phyloP scores from a whole-genome alignment of 148 eudicot genomes.

The Salicornia ramosissima region DNA sequence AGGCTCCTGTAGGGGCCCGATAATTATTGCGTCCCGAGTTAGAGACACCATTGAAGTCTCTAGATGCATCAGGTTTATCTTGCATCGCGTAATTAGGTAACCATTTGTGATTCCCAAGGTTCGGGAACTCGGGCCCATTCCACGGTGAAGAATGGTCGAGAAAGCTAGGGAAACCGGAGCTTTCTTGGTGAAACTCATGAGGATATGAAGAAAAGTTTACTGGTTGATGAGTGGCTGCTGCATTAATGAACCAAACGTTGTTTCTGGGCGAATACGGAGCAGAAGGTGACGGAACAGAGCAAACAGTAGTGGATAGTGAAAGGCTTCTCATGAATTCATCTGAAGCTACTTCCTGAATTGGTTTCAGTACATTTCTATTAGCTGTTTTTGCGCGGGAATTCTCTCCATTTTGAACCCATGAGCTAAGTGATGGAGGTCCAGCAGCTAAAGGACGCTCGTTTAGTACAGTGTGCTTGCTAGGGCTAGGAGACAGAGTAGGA shows the following conservation, averaged over 20 bases:
- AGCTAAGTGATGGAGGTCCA: constrained; percentile 85
- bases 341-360: constrained; percentile 54
- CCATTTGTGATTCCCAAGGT: constrained; percentile 28
- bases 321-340: constrained; percentile 32
- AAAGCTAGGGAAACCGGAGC: constrained; percentile 26
- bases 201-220: constrained; percentile 19
- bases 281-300: constrained; percentile 51
- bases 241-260: constrained; percentile 39
- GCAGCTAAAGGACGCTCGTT: constrained; percentile 36
- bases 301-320: constrained; percentile 33
- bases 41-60: constrained; percentile 25
- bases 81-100: neutral
- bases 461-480: constrained; percentile 29
- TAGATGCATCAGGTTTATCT: constrained; percentile 26
- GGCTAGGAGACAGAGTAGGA: constrained; percentile 10
- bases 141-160: constrained; percentile 39
- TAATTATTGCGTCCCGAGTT: constrained; percentile 33
- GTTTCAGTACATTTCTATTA: constrained; percentile 39
- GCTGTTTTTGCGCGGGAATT: constrained; percentile 31
- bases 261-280: constrained; percentile 61
- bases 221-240: constrained; percentile 21
- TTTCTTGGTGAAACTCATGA: constrained; percentile 22
- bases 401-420: constrained; percentile 70
- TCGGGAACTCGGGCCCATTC: constrained; percentile 40
- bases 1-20: constrained; percentile 31